A percentile compares a stretch with the other conserved stretches of the same genome.
Evolutionary conservation across 2,329 filamentous ascomycete genomes (phyloP).

Genomic region (Trichoderma koningii): DNA sequence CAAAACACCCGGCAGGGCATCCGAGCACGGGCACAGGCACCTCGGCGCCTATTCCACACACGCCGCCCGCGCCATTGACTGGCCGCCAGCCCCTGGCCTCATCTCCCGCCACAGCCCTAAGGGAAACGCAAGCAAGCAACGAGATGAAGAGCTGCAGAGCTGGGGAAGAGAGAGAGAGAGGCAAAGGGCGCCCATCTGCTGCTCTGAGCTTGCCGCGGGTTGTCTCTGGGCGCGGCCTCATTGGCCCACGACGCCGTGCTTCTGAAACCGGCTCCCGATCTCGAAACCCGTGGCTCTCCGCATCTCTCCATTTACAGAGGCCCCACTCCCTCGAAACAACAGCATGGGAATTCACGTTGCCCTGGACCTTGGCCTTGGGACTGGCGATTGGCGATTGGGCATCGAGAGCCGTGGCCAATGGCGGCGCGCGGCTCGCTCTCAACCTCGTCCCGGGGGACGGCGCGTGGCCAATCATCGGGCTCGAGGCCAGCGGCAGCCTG

Average conservation of each 20-base stretch:
- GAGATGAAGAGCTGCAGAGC: too few species aligned
- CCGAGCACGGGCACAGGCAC: background rate
- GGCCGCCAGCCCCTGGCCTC: conserved; percentile 5
- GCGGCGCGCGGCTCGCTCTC: background rate
- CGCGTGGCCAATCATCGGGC: conserved; percentile 8
- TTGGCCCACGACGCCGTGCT: conserved; percentile 23
- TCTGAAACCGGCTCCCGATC: conserved; percentile 24
- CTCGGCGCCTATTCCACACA: conserved; percentile 8
- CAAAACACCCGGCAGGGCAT: conserved; percentile 14
- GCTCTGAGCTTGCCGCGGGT: background rate
- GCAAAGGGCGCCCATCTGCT: background rate
- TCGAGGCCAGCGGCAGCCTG: conserved; percentile 11
- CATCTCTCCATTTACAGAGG: background rate
- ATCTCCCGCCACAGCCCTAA: background rate
- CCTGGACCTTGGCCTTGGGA: background rate
- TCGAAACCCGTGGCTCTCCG: conserved; percentile 11
- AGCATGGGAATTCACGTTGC: too few species aligned
- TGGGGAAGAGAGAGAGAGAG: too few species aligned
- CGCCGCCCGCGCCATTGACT: conserved; percentile 5
- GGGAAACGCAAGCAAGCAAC: too few species aligned
- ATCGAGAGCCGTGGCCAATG: conserved; percentile 4
- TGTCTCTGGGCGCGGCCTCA: conserved; percentile 4
- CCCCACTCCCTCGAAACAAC: conserved; percentile 12
- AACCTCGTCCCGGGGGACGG: background rate
- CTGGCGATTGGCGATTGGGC: too few species aligned